These are phyloP conservation scores for Hygrophila difformis DNA, from an alignment of 257 asterid genomes.

Conservation along the genomic window DNA sequence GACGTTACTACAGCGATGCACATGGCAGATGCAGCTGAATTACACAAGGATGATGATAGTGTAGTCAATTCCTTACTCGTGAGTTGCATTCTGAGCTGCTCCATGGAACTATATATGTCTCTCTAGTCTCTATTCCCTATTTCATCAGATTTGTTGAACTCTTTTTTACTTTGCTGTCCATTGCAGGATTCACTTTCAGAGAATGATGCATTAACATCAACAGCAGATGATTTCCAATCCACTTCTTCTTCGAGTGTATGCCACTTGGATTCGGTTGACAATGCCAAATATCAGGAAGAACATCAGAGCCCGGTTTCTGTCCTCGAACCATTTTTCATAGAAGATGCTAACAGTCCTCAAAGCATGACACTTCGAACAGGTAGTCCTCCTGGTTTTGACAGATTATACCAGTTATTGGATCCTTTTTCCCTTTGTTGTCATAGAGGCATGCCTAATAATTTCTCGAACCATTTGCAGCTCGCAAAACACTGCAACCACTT, in stretches of 20 bases:
- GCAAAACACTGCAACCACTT: slow-evolving; percentile 32
- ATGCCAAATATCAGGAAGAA: slow-evolving; percentile 45
- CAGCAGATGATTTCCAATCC: slow-evolving; percentile 29
- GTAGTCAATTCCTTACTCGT: slow-evolving; percentile 21
- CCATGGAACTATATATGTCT: not conserved
- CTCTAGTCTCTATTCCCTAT: not conserved
- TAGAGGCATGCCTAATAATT: not conserved
- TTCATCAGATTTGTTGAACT: too few relatives aligned
- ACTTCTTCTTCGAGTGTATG: slow-evolving; percentile 30
- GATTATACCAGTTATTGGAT: too few relatives aligned
- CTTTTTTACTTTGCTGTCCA: not conserved
- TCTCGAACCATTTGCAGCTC: slow-evolving; percentile 23
- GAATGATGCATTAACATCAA: slow-evolving; percentile 30
- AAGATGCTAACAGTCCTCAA: slow-evolving; percentile 45
- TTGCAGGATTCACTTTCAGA: slow-evolving; percentile 34
- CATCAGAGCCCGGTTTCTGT: slow-evolving; percentile 82
- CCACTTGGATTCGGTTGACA: slow-evolving; percentile 22
- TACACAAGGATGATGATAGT: slow-evolving; percentile 19
- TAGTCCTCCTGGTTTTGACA: too few relatives aligned
- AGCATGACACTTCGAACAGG: slow-evolving; percentile 28
- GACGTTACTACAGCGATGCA: slow-evolving; percentile 6
- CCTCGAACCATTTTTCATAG: slow-evolving; percentile 50
- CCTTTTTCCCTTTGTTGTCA: slow-evolving; percentile 1
- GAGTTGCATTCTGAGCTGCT: too few relatives aligned
- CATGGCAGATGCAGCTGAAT: slow-evolving; percentile 9